Evolutionary conservation across 352 stramenopile genomes (phyloP).

Genomic region (Phytophthora macrochlamydospora): DNA sequence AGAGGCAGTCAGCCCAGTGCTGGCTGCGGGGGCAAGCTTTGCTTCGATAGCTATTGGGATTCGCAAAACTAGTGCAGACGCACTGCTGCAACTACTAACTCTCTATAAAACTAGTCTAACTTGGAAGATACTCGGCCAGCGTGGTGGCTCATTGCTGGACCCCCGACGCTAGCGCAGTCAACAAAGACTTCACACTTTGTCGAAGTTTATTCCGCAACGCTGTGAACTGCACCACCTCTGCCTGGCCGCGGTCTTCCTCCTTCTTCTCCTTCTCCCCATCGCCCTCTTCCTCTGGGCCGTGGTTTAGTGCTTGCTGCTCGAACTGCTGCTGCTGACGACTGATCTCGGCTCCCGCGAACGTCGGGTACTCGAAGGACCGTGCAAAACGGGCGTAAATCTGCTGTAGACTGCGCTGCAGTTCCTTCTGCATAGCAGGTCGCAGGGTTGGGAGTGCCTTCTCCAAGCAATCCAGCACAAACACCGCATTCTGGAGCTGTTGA

Average conservation of each 20-base stretch:
- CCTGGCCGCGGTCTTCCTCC: slow-evolving; percentile 33
- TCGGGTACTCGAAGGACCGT: slow-evolving; percentile 40
- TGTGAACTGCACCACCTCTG: slow-evolving; percentile 42
- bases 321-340: slow-evolving; percentile 26
- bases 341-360: slow-evolving; percentile 13
- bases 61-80: too few species aligned
- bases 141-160: slow-evolving; percentile 1
- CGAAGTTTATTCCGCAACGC: slow-evolving; percentile 46
- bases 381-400: slow-evolving; percentile 36
- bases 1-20: too few species aligned
- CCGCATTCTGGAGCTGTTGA: slow-evolving; percentile 37
- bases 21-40: not conserved
- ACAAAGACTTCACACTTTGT: slow-evolving; percentile 40
- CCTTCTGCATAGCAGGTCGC: slow-evolving; percentile 20
- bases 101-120: slow-evolving; percentile 31
- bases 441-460: slow-evolving; percentile 28
- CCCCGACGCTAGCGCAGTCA: slow-evolving; percentile 25
- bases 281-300: slow-evolving; percentile 1
- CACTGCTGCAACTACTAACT: not conserved
- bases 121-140: slow-evolving; percentile 30
- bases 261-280: slow-evolving; percentile 24
- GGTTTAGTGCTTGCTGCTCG: slow-evolving; percentile 7
- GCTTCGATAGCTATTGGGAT: not conserved
- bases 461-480: slow-evolving; percentile 46
- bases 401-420: slow-evolving; percentile 37